Conservation (phyloP, 108 stramenopile genomes). For the Conticribra weissflogii region DNA sequence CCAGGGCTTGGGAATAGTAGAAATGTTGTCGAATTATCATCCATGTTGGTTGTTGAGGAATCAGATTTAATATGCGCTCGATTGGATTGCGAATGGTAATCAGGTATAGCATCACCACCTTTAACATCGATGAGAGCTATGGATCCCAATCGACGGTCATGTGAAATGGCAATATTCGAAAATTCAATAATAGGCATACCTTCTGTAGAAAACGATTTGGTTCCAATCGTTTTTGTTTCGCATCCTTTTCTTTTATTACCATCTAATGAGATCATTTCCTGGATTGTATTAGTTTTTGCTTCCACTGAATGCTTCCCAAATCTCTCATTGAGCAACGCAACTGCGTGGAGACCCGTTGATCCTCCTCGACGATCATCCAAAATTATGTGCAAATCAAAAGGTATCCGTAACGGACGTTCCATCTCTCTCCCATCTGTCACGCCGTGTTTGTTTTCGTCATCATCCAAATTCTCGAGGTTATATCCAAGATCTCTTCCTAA, state of each 20-base stretch:
- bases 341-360: constrained; percentile 69
- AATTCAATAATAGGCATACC: neutral
- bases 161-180: neutral
- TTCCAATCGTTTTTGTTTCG: neutral
- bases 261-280: neutral
- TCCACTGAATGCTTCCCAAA: neutral
- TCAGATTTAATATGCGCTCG: constrained; percentile 4
- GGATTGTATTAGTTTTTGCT: neutral
- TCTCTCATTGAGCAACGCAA: constrained; percentile 40
- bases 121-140: constrained; percentile 33
- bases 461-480: neutral
- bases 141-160: neutral
- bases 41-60: neutral
- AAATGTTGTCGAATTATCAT: constrained; percentile 38
- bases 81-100: constrained; percentile 3
- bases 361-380: constrained; percentile 68
- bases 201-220: neutral
- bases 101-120: constrained; percentile 22
- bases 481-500: neutral
- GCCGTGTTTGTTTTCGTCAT: neutral
- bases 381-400: constrained; percentile 69
- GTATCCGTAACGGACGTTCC: constrained; percentile 43
- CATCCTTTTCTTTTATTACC: too few species aligned
- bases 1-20: constrained; percentile 64
- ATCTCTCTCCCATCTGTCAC: neutral